Base-by-base conservation (phyloP, 2,329 filamentous ascomycete genomes). In the Alternaria brassicicola region DNA sequence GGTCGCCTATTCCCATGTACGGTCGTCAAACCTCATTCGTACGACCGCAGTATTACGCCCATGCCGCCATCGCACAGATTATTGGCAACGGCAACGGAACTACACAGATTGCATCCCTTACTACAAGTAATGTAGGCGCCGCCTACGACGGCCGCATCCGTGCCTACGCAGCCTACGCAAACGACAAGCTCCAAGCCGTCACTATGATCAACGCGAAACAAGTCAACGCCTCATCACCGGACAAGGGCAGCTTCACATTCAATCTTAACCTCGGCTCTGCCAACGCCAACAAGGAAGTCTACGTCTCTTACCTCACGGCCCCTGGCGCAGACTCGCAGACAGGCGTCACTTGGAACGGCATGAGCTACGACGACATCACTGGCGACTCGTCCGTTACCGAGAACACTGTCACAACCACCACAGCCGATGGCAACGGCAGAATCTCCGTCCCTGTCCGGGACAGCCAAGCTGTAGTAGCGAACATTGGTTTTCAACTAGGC, bases 31-130 rank as follows among this genome's bases (percentile, higher is more conserved):
- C 80, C 1, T 77, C 80, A 1, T 78, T 78, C 61, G 80, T 84
- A 9, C 78, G 82, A 25, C 81, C 82, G 1, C 73, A 78, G 43
- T 84, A 84, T 74, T 84, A 84, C 61, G 81, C 79, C 56, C 77
- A 81, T 60, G 82, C 79, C n/a, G 82, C 82, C 33, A 79, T 84
- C 60, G 80, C 80, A 23, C 81, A 83, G 62, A 74, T 82, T 50
- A 79, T 84, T 58, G 82, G 82, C 13, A 75, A 79, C 45, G 78
- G 78, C 15, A 81, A 79, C 57, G 77, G 81, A 50, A 78, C 79
- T 10, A 80, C 81, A 9, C 81, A 80, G 61, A 73, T 84, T 47
- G 75, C 76, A 9, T 61, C 67, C 6, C 70, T 78, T 43, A 59
- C 68, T 45, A 67, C 77, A n/a, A 59, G 62, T 26, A 65, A 68